These are phyloP conservation scores for Crithidia expoeki DNA, from an alignment of 208 protist genomes.

Conservation along the genomic window DNA sequence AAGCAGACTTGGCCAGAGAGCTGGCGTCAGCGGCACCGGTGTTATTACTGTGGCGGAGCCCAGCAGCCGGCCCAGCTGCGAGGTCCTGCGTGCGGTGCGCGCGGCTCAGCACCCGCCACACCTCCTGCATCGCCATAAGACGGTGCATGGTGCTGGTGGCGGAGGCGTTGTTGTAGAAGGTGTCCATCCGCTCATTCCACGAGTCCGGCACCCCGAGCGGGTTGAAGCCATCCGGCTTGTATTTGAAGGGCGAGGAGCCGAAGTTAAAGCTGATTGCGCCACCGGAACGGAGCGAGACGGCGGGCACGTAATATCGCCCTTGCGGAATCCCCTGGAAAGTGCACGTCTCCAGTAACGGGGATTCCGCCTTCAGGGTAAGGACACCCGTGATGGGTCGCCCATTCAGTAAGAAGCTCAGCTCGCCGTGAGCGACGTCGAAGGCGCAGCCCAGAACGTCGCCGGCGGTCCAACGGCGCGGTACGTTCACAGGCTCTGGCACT, in stretches of 20 bases:
- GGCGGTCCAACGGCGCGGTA: constrained; percentile 72
- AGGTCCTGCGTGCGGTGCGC: constrained; percentile 18
- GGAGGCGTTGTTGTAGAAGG: constrained; percentile 81
- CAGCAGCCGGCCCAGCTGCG: background rate
- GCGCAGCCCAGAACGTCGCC: constrained; percentile 92
- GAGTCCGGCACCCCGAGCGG: constrained; percentile 90
- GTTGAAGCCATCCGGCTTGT: constrained; percentile 89
- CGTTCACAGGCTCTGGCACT: constrained; percentile 55
- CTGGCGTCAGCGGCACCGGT: constrained; percentile 4
- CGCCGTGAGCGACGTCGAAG: constrained; percentile 70
- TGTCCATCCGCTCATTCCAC: constrained; percentile 91
- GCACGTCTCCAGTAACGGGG: constrained; percentile 36
- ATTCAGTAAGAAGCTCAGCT: constrained; percentile 87
- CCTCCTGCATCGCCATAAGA: constrained; percentile 49
- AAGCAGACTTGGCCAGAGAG: background rate
- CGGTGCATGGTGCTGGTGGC: constrained; percentile 55
- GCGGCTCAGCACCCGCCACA: constrained; percentile 51
- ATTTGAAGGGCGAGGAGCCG: constrained; percentile 81
- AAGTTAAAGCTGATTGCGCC: constrained; percentile 91
- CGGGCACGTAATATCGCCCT: constrained; percentile 66
- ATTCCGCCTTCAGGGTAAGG: constrained; percentile 18
- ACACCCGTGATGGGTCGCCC: constrained; percentile 63
- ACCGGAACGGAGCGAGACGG: constrained; percentile 82
- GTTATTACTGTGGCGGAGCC: background rate
- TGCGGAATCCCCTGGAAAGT: constrained; percentile 50